These are phyloP conservation scores for Phytophthora litchii DNA, from an alignment of 352 stramenopile species.

Conservation along the genomic window DNA sequence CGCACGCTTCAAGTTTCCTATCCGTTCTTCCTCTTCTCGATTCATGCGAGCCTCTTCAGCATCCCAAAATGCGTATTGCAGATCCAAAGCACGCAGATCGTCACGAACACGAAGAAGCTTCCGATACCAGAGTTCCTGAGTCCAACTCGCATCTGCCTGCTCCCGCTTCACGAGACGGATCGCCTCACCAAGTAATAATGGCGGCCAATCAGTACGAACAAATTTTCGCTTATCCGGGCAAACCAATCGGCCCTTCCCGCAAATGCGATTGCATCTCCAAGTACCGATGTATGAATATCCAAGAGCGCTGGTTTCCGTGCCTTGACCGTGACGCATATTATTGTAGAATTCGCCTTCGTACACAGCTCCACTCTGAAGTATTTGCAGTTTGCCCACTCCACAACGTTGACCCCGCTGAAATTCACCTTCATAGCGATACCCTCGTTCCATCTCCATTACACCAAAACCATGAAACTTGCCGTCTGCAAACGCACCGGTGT, in stretches of 20 bases:
- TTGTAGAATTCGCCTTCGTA: slow-evolving; percentile 77
- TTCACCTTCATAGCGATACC: slow-evolving; percentile 68
- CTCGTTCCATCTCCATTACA: slow-evolving; percentile 54
- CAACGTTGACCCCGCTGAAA: slow-evolving; percentile 53
- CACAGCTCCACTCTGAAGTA: slow-evolving; percentile 45
- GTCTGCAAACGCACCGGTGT: slow-evolving; percentile 57
- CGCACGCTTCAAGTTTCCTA: slow-evolving; percentile 54
- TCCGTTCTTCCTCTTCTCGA: slow-evolving; percentile 47
- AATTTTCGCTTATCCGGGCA: slow-evolving; percentile 51
- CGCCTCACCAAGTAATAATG: slow-evolving; percentile 65
- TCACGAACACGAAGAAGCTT: slow-evolving; percentile 68
- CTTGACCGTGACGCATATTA: slow-evolving; percentile 66
- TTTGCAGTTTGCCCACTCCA: slow-evolving; percentile 50
- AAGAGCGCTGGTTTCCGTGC: slow-evolving; percentile 63
- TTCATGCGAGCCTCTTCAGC: slow-evolving; percentile 59
- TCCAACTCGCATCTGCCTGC: slow-evolving; percentile 16
- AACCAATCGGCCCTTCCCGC: slow-evolving; percentile 50
- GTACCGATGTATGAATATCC: slow-evolving; percentile 62
- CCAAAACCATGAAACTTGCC: slow-evolving; percentile 73
- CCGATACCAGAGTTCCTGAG: slow-evolving; percentile 56
- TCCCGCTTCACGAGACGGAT: slow-evolving; percentile 59
- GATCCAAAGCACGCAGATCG: slow-evolving; percentile 63
- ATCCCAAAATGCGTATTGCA: slow-evolving; percentile 66
- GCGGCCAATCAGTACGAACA: slow-evolving; percentile 56
- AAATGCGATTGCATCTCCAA: slow-evolving; percentile 66